Conservation (phyloP, 2,329 filamentous ascomycete species). For the Zymoseptoria tritici region DNA sequence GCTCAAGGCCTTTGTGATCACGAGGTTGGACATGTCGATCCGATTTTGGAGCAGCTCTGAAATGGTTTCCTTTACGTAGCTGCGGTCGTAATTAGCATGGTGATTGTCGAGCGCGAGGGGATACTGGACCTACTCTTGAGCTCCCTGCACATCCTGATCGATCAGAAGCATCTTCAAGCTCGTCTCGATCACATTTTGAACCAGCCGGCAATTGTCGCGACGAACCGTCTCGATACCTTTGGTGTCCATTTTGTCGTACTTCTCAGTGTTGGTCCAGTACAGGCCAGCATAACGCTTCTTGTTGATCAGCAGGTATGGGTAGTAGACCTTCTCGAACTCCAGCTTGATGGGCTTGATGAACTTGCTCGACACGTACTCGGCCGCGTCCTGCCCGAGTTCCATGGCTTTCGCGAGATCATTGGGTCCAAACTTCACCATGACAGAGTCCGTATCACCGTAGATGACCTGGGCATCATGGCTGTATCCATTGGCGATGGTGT, state of each 20-base stretch:
- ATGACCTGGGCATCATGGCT: constrained; percentile 92
- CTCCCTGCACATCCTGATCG: constrained; percentile 79
- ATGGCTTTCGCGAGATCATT: constrained; percentile 80
- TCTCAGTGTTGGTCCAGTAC: constrained; percentile 90
- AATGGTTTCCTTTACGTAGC: constrained; percentile 94
- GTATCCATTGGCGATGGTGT: constrained; percentile 91
- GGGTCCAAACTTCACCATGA: constrained; percentile 98
- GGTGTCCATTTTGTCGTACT: constrained; percentile 99
- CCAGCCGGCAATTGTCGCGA: constrained; percentile 89
- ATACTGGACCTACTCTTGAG: constrained; percentile 68
- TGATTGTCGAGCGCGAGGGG: neutral
- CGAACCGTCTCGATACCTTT: constrained; percentile 98
- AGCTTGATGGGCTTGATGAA: constrained; percentile 97
- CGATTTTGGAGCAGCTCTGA: constrained; percentile 94
- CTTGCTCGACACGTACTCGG: constrained; percentile 78
- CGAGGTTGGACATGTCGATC: constrained; percentile 96
- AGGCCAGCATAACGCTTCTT: constrained; percentile 99
- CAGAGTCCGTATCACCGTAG: constrained; percentile 97
- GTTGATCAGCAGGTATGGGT: constrained; percentile 96
- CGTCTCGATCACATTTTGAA: constrained; percentile 96
- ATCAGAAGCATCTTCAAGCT: constrained; percentile 93
- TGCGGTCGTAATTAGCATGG: constrained; percentile 41
- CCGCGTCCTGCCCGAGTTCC: constrained; percentile 91
- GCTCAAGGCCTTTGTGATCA: constrained; percentile 94
- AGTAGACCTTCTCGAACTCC: constrained; percentile 99